These are phyloP conservation scores for Blastobotrys terrestris DNA, from an alignment of 805 yeast species.

Conservation along the genomic window DNA sequence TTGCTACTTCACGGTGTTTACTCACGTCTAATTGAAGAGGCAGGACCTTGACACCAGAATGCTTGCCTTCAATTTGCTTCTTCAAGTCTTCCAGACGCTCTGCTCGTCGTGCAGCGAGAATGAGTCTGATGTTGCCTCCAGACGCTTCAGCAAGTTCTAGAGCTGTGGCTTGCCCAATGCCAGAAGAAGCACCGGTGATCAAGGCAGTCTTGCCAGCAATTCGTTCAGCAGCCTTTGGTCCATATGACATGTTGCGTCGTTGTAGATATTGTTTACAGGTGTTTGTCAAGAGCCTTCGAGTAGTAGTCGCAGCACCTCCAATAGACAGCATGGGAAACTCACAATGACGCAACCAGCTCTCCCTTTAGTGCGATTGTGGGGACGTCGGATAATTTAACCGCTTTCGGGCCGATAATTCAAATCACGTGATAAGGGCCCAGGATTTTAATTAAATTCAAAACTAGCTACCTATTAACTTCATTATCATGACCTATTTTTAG, in stretches of 20 bases:
- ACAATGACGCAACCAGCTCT: neutral
- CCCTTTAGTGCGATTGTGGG: neutral
- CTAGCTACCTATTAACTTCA: no score
- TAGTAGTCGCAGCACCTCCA: neutral
- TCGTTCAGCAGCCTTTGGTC: slow-evolving; percentile 58
- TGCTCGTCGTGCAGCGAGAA: slow-evolving; percentile 73
- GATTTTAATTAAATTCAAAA: no score
- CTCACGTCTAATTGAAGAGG: slow-evolving; percentile 53
- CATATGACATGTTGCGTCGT: slow-evolving; percentile 7
- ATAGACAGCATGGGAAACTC: neutral
- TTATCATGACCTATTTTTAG: no score
- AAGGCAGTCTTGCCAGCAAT: slow-evolving; percentile 71
- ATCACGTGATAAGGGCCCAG: no score
- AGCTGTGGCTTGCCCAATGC: slow-evolving; percentile 93
- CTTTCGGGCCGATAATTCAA: neutral
- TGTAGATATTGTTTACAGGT: neutral
- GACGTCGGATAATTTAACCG: neutral
- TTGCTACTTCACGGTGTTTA: slow-evolving; percentile 42
- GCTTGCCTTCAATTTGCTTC: slow-evolving; percentile 40
- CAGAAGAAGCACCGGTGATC: slow-evolving; percentile 96
- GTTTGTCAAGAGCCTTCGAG: neutral
- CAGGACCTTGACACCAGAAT: slow-evolving; percentile 42
- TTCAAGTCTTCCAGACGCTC: slow-evolving; percentile 51
- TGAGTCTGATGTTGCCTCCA: slow-evolving; percentile 60
- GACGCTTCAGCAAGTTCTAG: slow-evolving; percentile 74